Evolutionary conservation across 2,329 filamentous ascomycete species (phyloP).

Genomic region (Huntiella abstrusa): DNA sequence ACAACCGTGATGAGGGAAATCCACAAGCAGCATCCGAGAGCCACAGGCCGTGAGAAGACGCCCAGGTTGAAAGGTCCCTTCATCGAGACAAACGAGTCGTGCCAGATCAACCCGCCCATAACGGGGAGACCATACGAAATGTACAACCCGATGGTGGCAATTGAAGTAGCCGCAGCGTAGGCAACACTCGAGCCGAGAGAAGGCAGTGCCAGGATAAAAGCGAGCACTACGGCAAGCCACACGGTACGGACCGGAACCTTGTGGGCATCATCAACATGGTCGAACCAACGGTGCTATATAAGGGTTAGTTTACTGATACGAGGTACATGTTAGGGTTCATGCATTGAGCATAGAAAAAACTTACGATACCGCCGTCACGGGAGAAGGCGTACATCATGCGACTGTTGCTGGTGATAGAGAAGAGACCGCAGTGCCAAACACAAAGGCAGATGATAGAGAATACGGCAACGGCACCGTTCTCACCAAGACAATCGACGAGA

Average conservation of each 20-base stretch:
- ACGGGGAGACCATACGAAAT: slow-evolving; percentile 40
- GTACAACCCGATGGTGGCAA: slow-evolving; percentile 39
- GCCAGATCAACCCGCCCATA: slow-evolving; percentile 33
- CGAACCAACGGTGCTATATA: slow-evolving; percentile 28
- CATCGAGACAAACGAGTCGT: slow-evolving; percentile 25
- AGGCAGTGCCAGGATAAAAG: slow-evolving; percentile 36
- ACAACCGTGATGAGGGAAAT: slow-evolving; percentile 36
- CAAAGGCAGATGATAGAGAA: slow-evolving; percentile 38
- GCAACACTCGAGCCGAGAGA: slow-evolving; percentile 35
- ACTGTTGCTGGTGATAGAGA: slow-evolving; percentile 36
- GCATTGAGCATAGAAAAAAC: slow-evolving; percentile 10
- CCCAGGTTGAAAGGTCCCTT: slow-evolving; percentile 38
- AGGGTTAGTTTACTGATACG: background rate
- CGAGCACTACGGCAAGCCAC: slow-evolving; percentile 33
- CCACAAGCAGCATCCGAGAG: slow-evolving; percentile 29
- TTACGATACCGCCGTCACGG: slow-evolving; percentile 32
- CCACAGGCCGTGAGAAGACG: slow-evolving; percentile 26
- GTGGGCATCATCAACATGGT: slow-evolving; percentile 31
- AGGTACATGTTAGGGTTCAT: background rate
- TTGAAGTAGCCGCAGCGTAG: slow-evolving; percentile 38
- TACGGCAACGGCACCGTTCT: slow-evolving; percentile 33
- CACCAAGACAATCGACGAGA: slow-evolving; percentile 35
- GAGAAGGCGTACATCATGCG: slow-evolving; percentile 43
- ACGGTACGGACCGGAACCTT: slow-evolving; percentile 31
- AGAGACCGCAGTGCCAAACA: slow-evolving; percentile 42